Percentiles rank a stretch among this genome's conserved stretches.
phyloP scores from a whole-genome alignment of 2,329 filamentous ascomycete genomes.

The Pseudogymnoascus sp. region DNA sequence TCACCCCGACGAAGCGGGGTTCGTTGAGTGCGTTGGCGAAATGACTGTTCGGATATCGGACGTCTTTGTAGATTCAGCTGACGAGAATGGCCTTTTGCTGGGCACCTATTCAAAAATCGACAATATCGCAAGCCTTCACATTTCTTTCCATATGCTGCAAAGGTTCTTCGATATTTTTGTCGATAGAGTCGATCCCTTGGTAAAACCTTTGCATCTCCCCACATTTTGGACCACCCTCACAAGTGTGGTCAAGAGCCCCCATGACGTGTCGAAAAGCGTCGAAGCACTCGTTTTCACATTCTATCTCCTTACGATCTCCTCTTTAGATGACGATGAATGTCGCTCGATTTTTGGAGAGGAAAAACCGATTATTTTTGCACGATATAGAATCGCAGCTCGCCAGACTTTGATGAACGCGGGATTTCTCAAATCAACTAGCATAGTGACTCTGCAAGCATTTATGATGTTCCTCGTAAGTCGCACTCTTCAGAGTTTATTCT shows the following conservation, averaged over 20 bases:
- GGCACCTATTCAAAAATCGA: background rate
- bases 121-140: constrained; percentile 6
- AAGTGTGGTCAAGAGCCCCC: background rate
- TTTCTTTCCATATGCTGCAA: constrained; percentile 10
- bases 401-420: constrained; percentile 14
- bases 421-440: constrained; percentile 14
- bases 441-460: constrained; percentile 15
- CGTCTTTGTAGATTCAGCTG: background rate
- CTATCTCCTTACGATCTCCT: constrained; percentile 10
- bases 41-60: background rate
- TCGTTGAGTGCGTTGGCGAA: constrained; percentile 13
- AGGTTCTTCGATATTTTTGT: constrained; percentile 62
- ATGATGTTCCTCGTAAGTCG: constrained; percentile 13
- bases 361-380: constrained; percentile 8
- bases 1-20: constrained; percentile 17
- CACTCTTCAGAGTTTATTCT: background rate
- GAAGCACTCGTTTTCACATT: constrained; percentile 15
- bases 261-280: constrained; percentile 11
- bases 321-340: constrained; percentile 14
- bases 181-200: constrained; percentile 58
- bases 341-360: constrained; percentile 10
- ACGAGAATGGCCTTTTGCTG: constrained; percentile 15
- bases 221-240: constrained; percentile 29
- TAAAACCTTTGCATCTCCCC: constrained; percentile 60
- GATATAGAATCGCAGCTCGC: constrained; percentile 13